These are phyloP conservation scores for Neopestalotiopsis rosae DNA, from an alignment of 2,329 filamentous ascomycete species.

Conservation along the genomic window DNA sequence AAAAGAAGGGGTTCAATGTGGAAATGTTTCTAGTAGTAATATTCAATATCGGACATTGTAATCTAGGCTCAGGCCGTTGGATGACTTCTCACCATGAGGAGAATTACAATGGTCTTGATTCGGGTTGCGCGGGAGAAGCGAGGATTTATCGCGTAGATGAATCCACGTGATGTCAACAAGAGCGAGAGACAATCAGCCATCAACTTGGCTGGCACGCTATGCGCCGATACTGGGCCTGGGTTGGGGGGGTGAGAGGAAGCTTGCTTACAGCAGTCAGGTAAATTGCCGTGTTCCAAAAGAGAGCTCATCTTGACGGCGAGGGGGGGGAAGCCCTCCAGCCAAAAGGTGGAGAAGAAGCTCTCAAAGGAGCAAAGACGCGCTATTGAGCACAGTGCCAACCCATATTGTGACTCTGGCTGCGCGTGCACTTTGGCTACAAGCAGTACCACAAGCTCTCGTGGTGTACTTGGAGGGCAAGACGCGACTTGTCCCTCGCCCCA, in stretches of 20 bases:
- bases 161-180: slow-evolving; percentile 23
- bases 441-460: slow-evolving; percentile 15
- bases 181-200: slow-evolving; percentile 12
- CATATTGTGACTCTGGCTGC: slow-evolving; percentile 8
- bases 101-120: not conserved
- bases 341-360: slow-evolving; percentile 12
- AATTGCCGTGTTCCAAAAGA: slow-evolving; percentile 4
- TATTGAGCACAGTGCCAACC: slow-evolving; percentile 17
- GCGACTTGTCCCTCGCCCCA: not conserved
- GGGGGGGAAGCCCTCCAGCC: not conserved
- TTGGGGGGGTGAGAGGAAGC: slow-evolving; percentile 8
- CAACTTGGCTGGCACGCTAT: not conserved
- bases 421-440: slow-evolving; percentile 11
- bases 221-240: not conserved
- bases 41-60: too few species aligned
- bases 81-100: too few species aligned
- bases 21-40: too few species aligned
- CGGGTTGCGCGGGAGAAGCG: not conserved
- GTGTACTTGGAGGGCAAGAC: slow-evolving; percentile 13
- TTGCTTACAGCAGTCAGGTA: not conserved
- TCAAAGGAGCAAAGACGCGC: slow-evolving; percentile 4
- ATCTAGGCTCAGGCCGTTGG: too few species aligned
- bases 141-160: not conserved
- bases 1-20: not conserved
- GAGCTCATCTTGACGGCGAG: not conserved